Conservation (phyloP, 805 yeast species). For the Saturnispora ahearnii region DNA sequence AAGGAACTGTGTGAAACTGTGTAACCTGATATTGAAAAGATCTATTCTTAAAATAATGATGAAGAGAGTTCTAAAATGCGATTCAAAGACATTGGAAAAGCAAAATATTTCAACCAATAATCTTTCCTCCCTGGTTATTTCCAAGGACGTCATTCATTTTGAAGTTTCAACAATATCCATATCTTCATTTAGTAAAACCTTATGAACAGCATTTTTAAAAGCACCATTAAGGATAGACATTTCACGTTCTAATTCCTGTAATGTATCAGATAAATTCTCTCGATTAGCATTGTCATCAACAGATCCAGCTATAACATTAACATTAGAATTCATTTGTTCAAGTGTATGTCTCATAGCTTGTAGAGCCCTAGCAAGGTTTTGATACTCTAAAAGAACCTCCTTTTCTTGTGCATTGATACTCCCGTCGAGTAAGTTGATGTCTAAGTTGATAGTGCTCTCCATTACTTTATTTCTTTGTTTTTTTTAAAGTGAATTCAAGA, state of each 20-base stretch:
- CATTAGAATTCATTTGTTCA: conserved; percentile 1
- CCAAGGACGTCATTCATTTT: background rate
- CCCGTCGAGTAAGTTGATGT: background rate
- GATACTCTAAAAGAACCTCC: conserved; percentile 3
- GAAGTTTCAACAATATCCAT: conserved; percentile 1
- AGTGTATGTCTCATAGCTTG: background rate
- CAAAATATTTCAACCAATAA: too few relatives aligned
- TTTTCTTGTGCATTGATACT: background rate
- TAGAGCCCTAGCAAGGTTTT: background rate
- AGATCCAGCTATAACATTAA: conserved; percentile 3
- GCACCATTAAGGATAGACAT: conserved; percentile 3
- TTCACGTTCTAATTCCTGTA: background rate
- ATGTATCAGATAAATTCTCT: background rate
- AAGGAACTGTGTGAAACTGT: too few relatives aligned
- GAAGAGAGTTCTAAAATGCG: too few relatives aligned
- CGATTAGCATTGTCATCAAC: background rate
- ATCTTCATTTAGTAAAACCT: conserved; percentile 5
- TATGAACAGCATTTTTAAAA: conserved; percentile 7
- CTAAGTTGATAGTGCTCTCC: background rate
- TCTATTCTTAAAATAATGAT: too few relatives aligned
- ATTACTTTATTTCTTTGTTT: background rate
- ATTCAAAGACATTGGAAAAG: too few relatives aligned
- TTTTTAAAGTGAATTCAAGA: background rate
- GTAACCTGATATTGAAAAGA: too few relatives aligned
- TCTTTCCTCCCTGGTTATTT: too few relatives aligned